These are phyloP conservation scores for Suillus decipiens DNA, from an alignment of 768 basidiomycete genomes.

Conservation along the genomic window DNA sequence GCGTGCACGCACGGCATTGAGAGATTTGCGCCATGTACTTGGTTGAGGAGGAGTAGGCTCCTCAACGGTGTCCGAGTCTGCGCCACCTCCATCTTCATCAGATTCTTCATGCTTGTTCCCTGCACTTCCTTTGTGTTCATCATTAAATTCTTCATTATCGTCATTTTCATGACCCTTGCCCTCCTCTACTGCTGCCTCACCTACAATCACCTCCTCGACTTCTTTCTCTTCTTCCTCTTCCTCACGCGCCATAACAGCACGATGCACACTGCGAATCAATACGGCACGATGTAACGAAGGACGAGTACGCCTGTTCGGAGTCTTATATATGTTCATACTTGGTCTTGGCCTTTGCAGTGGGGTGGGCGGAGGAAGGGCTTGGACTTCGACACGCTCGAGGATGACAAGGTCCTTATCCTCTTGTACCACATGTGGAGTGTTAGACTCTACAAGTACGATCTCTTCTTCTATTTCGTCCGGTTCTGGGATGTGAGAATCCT, in stretches of 20 bases:
- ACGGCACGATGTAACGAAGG: constrained; percentile 68
- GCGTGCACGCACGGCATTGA: constrained; percentile 32
- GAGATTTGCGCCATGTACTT: constrained; percentile 34
- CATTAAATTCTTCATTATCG: constrained; percentile 16
- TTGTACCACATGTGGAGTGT: constrained; percentile 66
- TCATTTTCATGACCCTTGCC: constrained; percentile 34
- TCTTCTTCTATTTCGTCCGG: constrained; percentile 47
- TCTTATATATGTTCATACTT: constrained; percentile 11
- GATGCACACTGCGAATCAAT: constrained; percentile 68
- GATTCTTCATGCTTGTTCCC: constrained; percentile 13
- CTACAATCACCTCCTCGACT: constrained; percentile 51
- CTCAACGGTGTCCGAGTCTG: constrained; percentile 15
- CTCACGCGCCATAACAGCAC: constrained; percentile 54
- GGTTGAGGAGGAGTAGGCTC: constrained; percentile 12
- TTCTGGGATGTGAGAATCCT: constrained; percentile 22
- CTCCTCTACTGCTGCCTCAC: constrained; percentile 43
- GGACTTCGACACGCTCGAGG: constrained; percentile 61
- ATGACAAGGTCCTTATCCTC: constrained; percentile 73
- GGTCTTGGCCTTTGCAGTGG: constrained; percentile 7
- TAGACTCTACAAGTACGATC: constrained; percentile 64
- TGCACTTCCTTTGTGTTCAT: constrained; percentile 16
- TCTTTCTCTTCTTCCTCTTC: constrained; percentile 52
- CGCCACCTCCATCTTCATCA: constrained; percentile 14
- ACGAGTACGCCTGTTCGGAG: constrained; percentile 34
- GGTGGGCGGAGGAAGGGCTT: constrained; percentile 17